Conservation (phyloP, 495 filamentous ascomycete genomes). For the Aspergillus steynii region DNA sequence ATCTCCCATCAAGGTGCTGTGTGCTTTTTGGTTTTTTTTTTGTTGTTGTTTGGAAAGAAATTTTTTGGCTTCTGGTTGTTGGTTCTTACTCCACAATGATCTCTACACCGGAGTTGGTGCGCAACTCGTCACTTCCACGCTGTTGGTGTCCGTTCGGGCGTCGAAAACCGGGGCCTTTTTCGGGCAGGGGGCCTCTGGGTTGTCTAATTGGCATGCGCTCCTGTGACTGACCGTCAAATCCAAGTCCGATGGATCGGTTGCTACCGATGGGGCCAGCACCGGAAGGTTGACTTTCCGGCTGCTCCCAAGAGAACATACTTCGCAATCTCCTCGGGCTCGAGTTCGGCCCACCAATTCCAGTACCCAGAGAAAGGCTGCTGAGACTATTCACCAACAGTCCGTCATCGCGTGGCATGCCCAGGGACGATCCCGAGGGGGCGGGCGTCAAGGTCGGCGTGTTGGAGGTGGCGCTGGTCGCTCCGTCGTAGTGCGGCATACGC, state of each 20-base stretch:
- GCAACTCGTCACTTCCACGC: slow-evolving; percentile 77
- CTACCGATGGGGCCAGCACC: slow-evolving; percentile 80
- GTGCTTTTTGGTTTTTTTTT: slow-evolving; percentile 15
- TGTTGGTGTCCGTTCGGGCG: slow-evolving; percentile 80
- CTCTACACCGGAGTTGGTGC: slow-evolving; percentile 55
- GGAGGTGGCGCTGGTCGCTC: slow-evolving; percentile 57
- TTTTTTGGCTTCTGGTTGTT: slow-evolving; percentile 9
- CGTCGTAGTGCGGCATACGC: slow-evolving; percentile 63
- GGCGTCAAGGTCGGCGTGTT: slow-evolving; percentile 77
- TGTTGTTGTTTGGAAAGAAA: slow-evolving; percentile 4
- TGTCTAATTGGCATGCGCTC: slow-evolving; percentile 76
- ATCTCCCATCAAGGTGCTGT: slow-evolving; percentile 24
- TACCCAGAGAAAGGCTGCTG: slow-evolving; percentile 61
- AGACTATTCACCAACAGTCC: slow-evolving; percentile 68
- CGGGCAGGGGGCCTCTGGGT: slow-evolving; percentile 74
- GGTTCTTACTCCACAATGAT: slow-evolving; percentile 55
- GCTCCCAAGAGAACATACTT: slow-evolving; percentile 67
- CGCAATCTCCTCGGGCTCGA: slow-evolving; percentile 60
- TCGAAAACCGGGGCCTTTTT: slow-evolving; percentile 76
- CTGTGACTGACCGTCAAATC: slow-evolving; percentile 63
- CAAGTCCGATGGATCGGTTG: slow-evolving; percentile 71
- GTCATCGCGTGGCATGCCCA: slow-evolving; percentile 63
- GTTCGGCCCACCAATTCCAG: slow-evolving; percentile 57
- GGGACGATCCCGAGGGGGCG: slow-evolving; percentile 64
- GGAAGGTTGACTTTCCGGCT: slow-evolving; percentile 53